phyloP scores from a whole-genome alignment of 2,329 filamentous ascomycete genomes.

The Ophiostoma sp. region DNA sequence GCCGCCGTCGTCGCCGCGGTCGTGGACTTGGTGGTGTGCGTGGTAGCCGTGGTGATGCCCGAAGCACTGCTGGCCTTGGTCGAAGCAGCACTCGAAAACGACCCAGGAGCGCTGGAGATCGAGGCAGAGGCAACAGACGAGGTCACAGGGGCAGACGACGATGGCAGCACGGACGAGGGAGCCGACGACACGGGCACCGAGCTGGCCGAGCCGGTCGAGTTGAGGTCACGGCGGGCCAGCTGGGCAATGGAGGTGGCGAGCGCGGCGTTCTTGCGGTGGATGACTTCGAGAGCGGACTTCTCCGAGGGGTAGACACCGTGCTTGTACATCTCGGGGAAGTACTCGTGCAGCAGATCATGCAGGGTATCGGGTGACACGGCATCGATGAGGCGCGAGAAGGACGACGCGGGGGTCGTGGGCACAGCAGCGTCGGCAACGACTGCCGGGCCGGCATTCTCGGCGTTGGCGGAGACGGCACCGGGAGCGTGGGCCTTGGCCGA shows the following conservation, averaged over 20 bases:
- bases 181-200: conserved; percentile 27
- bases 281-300: conserved; percentile 55
- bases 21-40: conserved; percentile 3
- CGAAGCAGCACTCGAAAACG: conserved; percentile 8
- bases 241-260: conserved; percentile 59
- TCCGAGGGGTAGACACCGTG: conserved; percentile 64
- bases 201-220: conserved; percentile 30
- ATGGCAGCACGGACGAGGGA: conserved; percentile 21
- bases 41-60: neutral
- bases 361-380: conserved; percentile 37
- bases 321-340: conserved; percentile 58
- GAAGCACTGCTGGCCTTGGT: neutral
- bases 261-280: conserved; percentile 55
- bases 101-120: conserved; percentile 17
- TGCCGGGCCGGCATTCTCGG: neutral
- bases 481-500: neutral
- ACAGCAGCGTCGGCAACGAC: conserved; percentile 2
- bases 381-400: conserved; percentile 27
- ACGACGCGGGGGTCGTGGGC: conserved; percentile 4
- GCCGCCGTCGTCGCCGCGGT: conserved; percentile 1
- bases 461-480: neutral
- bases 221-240: conserved; percentile 52
- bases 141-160: conserved; percentile 24
- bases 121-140: neutral
- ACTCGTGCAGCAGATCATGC: conserved; percentile 60